phyloP scores from a whole-genome alignment of 2,329 filamentous ascomycete genomes.

The Fusarium albosuccineum region DNA sequence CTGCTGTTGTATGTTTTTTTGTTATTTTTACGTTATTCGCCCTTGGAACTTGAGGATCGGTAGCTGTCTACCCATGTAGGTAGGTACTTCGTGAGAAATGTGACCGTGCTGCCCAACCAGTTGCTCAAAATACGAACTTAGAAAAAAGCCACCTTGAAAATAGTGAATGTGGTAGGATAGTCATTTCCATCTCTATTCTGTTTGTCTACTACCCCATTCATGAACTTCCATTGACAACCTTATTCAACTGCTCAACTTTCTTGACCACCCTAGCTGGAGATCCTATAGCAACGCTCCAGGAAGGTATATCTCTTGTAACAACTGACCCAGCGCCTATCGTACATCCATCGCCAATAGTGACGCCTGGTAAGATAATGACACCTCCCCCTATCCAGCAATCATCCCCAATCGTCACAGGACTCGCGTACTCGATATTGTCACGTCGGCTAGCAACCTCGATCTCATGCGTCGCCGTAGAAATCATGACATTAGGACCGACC shows the following conservation, averaged over 20 bases:
- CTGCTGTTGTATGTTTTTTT: too few species aligned
- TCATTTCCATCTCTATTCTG: background rate
- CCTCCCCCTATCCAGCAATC: constrained; percentile 80
- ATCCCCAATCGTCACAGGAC: constrained; percentile 61
- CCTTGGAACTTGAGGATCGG: too few species aligned
- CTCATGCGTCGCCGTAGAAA: constrained; percentile 66
- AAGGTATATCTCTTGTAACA: constrained; percentile 71
- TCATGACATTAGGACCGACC: constrained; percentile 65
- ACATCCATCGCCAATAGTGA: constrained; percentile 80
- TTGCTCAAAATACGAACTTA: too few species aligned
- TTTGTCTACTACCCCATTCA: background rate
- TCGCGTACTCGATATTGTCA: constrained; percentile 63
- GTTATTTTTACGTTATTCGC: too few species aligned
- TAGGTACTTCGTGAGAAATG: too few species aligned
- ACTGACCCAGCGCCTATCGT: constrained; percentile 85
- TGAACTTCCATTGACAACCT: background rate
- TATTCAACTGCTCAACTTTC: constrained; percentile 14
- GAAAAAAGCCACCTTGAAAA: too few species aligned
- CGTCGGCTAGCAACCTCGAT: constrained; percentile 61
- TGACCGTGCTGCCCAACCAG: too few species aligned
- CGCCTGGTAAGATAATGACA: constrained; percentile 80
- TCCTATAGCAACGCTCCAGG: constrained; percentile 54
- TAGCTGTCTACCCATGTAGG: too few species aligned
- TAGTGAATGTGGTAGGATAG: too few species aligned
- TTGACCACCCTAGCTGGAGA: constrained; percentile 52